Conservation (phyloP, 1,284 basidiomycete species). For the Bondarzewia mesenterica region DNA sequence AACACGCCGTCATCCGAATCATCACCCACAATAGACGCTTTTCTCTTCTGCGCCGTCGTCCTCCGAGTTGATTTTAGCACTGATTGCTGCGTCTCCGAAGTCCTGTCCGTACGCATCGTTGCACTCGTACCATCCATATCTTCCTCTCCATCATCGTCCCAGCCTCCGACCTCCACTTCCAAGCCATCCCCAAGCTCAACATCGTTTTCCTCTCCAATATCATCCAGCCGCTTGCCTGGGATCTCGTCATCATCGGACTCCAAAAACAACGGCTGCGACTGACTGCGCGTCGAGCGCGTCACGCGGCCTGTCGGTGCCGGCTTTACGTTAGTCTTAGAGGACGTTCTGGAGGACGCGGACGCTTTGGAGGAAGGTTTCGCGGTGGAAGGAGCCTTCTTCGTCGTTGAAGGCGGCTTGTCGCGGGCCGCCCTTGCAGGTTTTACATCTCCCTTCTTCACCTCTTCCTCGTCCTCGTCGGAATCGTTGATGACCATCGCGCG, state of each 20-base stretch:
- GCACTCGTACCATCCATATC: slow-evolving; percentile 16
- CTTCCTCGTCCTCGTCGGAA: slow-evolving; percentile 1
- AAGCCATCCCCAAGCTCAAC: not conserved
- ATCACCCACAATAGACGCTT: slow-evolving; percentile 41
- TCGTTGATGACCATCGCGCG: not conserved
- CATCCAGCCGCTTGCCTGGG: slow-evolving; percentile 1
- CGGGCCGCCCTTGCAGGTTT: not conserved
- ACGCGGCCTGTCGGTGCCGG: not conserved
- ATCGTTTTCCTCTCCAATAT: not conserved
- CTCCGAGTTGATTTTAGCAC: slow-evolving; percentile 12
- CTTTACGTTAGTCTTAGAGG: no score
- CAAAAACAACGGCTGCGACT: slow-evolving; percentile 19
- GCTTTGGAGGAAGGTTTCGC: not conserved
- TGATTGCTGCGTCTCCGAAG: slow-evolving; percentile 9
- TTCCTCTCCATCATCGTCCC: slow-evolving; percentile 1
- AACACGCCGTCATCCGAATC: slow-evolving; percentile 67
- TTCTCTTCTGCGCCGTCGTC: slow-evolving; percentile 23
- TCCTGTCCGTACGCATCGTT: slow-evolving; percentile 26
- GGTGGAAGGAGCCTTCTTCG: not conserved
- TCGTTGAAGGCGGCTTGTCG: not conserved
- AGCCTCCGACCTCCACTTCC: slow-evolving; percentile 1
- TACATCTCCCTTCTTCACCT: no score
- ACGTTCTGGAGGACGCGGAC: no score
- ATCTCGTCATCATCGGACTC: slow-evolving; percentile 15
- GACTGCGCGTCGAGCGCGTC: slow-evolving; percentile 7